phyloP scores from a whole-genome alignment of 192 early-diverging fungal species.

The Dimargaris verticillata region DNA sequence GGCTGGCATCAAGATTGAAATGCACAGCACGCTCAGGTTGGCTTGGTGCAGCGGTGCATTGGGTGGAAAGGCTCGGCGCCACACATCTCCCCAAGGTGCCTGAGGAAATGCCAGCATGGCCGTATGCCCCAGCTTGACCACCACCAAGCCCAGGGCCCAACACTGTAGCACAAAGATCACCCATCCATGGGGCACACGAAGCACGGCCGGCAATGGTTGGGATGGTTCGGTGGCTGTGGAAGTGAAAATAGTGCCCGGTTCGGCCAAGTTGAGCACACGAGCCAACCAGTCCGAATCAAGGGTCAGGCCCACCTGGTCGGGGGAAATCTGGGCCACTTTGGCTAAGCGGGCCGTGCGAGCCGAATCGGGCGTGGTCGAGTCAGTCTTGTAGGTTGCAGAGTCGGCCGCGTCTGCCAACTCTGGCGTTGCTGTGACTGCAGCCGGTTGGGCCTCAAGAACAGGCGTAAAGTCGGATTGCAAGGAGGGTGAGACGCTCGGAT shows the following conservation, averaged over 20 bases:
- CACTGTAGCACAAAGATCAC: too few species aligned
- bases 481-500: too few species aligned
- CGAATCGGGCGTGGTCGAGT: too few species aligned
- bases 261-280: not conserved
- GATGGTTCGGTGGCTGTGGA: too few species aligned
- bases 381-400: too few species aligned
- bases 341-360: conserved; percentile 1
- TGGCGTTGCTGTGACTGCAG: too few species aligned
- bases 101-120: too few species aligned
- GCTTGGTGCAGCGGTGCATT: not conserved
- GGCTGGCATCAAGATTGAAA: not conserved
- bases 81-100: not conserved
- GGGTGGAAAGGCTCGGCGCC: not conserved
- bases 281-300: not conserved
- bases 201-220: too few species aligned
- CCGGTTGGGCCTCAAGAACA: too few species aligned
- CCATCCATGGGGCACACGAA: too few species aligned
- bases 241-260: not conserved
- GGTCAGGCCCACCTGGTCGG: not conserved
- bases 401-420: too few species aligned
- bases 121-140: not conserved
- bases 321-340: not conserved
- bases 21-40: not conserved
- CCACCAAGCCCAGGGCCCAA: not conserved
- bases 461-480: too few species aligned